Percentiles rank a stretch among this genome's conserved stretches.
phyloP scores from a whole-genome alignment of 2,329 filamentous ascomycete genomes.

The Arthrobotrys iridis region DNA sequence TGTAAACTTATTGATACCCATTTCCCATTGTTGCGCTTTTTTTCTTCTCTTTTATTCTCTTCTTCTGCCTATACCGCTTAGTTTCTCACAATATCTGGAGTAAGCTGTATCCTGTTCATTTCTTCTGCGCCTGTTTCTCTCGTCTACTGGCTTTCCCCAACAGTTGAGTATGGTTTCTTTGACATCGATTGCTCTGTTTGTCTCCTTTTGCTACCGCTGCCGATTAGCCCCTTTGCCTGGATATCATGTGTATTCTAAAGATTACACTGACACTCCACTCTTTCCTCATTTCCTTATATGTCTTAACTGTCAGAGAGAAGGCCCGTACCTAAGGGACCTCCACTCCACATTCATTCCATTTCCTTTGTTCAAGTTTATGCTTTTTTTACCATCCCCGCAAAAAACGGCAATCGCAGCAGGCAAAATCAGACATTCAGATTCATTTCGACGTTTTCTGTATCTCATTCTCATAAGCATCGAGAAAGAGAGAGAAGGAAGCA shows the following conservation, averaged over 20 bases:
- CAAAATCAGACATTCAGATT: conserved; percentile 1
- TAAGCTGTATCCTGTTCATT: neutral
- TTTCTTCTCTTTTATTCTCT: neutral
- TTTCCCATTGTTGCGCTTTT: neutral
- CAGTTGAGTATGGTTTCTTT: neutral
- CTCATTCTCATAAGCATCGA: neutral
- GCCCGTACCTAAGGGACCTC: neutral
- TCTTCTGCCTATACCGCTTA: conserved; percentile 1
- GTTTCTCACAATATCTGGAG: conserved; percentile 1
- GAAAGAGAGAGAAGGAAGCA: no score
- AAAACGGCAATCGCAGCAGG: conserved; percentile 10
- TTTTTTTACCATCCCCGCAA: conserved; percentile 16
- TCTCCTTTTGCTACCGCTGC: neutral
- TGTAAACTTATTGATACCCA: conserved; percentile 54
- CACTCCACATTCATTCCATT: conserved; percentile 34
- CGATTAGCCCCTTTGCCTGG: neutral
- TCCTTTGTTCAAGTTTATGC: conserved; percentile 38
- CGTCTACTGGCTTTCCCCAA: neutral
- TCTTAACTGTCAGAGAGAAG: conserved; percentile 12
- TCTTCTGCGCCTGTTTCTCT: neutral
- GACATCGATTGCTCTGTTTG: conserved; percentile 2
- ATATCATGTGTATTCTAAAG: neutral
- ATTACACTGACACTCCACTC: conserved; percentile 30
- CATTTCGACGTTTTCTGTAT: neutral
- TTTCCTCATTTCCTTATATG: conserved; percentile 9